Evolutionary conservation across 768 basidiomycete species (phyloP), one percentile per base, ranked within the genome.

Genomic region (Leucocoprinus sp.): DNA sequence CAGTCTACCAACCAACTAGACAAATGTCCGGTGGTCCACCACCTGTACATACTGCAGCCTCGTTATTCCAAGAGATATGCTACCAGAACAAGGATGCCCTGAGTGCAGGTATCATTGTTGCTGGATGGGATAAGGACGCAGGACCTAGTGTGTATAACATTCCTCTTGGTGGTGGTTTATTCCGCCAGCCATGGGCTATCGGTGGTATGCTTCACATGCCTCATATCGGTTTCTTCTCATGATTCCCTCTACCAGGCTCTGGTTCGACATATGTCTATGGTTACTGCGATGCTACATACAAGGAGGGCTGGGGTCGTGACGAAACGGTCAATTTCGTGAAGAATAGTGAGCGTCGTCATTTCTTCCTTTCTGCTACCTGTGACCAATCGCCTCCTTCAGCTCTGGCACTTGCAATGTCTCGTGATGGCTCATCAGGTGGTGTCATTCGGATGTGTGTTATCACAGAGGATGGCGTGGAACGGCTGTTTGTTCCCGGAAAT

Each of bases 191-290:
- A 5, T 99, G 96, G 96, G 91, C 95, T 38, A 98, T 99, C 52
- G 96, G 93, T 63, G 93, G 92, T 88, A 57, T 33, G 78, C 61
- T 35, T 37, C 37, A 18, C 11, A 19, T 37, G 12, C 24, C 27
- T 5, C 37, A 15, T 26, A 21, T 29, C 24, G 17, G 15, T 14
- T 28, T 15, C 33, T 6, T 29, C 45, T 21, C 26, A 42, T 35
- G 42, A 49, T 45, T 26, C 14, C 23, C 34, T 29, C 41, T 15
- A 2, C 11, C 53, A 91, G 87, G 91, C 19, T 95, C 92, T 41
- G 96, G 96, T 6, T 96, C 93, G 28, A 92, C 93, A 6, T 99
- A 98, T 60, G 92, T 98, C 8, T 99, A 98, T 59, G 96, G 95
- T 42, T 98, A 97, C 67, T 98, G 96, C 56, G 96, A 99, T 62